Conservation (phyloP, 2,329 filamentous ascomycete species). For the Paecilomyces formosus region DNA sequence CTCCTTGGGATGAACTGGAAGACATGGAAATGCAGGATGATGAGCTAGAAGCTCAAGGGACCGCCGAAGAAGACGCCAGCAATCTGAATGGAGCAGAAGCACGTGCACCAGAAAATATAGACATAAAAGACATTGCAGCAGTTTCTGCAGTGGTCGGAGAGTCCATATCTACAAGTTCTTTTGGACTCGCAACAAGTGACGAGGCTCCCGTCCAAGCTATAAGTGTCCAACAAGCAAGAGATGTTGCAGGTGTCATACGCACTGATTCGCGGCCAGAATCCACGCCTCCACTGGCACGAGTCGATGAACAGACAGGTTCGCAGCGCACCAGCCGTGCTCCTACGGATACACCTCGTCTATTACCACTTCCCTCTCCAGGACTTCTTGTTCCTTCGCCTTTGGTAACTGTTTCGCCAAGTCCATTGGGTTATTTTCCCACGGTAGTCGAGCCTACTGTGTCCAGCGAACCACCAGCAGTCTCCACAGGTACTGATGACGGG, state of each 20-base stretch:
- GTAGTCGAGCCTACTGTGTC: slow-evolving; percentile 5
- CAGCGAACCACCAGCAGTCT: not conserved
- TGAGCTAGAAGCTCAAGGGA: not conserved
- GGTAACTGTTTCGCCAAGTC: slow-evolving; percentile 16
- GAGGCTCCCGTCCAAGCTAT: not conserved
- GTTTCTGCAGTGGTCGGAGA: not conserved
- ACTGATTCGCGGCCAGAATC: not conserved
- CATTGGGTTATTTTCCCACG: slow-evolving; percentile 25
- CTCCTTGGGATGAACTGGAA: slow-evolving; percentile 5
- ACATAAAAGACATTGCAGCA: not conserved
- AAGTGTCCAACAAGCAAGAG: not conserved
- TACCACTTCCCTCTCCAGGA: slow-evolving; percentile 31
- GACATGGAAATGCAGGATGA: slow-evolving; percentile 3
- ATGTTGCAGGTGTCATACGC: not conserved
- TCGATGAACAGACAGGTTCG: not conserved
- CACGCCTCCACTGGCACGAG: not conserved
- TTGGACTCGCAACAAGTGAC: not conserved
- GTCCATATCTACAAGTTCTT: not conserved
- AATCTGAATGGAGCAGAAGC: not conserved
- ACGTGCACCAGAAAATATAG: not conserved
- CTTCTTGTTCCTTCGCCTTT: slow-evolving; percentile 34
- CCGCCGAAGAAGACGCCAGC: not conserved
- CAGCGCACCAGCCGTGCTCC: slow-evolving; percentile 9
- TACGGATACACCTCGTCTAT: slow-evolving; percentile 29
- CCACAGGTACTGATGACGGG: not conserved